A percentile compares a stretch with the other conserved stretches of the same genome.
Evolutionary conservation across 768 basidiomycete species (phyloP).

Genomic region (Serendipita indica): DNA sequence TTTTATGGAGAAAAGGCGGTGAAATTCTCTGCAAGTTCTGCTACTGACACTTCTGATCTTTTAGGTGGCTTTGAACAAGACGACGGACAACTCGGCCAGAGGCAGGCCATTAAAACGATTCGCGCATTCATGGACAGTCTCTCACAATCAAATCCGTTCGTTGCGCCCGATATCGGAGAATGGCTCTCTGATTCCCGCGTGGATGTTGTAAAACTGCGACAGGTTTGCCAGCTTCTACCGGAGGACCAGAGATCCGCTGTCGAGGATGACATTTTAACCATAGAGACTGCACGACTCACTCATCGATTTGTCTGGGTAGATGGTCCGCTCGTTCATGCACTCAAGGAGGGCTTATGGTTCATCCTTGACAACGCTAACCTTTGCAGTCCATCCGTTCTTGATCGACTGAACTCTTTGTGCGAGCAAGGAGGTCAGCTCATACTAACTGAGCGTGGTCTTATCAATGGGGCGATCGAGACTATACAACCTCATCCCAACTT

Average conservation of each 20-base stretch:
- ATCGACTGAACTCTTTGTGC: slow-evolving; percentile 91
- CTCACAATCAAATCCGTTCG: no score
- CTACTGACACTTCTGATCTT: slow-evolving; percentile 87
- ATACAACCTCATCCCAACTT: slow-evolving; percentile 78
- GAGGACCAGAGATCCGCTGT: background rate
- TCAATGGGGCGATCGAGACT: slow-evolving; percentile 57
- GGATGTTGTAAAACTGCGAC: background rate
- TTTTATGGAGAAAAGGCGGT: slow-evolving; percentile 51
- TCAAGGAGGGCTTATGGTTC: slow-evolving; percentile 80
- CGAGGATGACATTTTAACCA: background rate
- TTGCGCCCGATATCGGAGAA: no score
- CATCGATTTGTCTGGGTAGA: slow-evolving; percentile 82
- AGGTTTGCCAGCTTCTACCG: background rate
- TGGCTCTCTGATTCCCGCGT: background rate
- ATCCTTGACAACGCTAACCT: slow-evolving; percentile 86
- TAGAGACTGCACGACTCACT: background rate
- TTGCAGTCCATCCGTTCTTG: slow-evolving; percentile 89
- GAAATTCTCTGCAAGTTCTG: slow-evolving; percentile 67
- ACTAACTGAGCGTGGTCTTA: slow-evolving; percentile 80
- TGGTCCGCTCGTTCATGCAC: slow-evolving; percentile 74
- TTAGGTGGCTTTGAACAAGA: slow-evolving; percentile 93
- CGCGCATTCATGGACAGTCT: no score
- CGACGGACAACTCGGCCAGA: slow-evolving; percentile 33
- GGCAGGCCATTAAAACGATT: no score
- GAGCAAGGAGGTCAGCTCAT: slow-evolving; percentile 68